A percentile compares a stretch with the other conserved stretches of the same genome.
These are phyloP conservation scores for Mortierella sp. DNA, from an alignment of 371 early-diverging fungal genomes.

Conservation along the genomic window DNA sequence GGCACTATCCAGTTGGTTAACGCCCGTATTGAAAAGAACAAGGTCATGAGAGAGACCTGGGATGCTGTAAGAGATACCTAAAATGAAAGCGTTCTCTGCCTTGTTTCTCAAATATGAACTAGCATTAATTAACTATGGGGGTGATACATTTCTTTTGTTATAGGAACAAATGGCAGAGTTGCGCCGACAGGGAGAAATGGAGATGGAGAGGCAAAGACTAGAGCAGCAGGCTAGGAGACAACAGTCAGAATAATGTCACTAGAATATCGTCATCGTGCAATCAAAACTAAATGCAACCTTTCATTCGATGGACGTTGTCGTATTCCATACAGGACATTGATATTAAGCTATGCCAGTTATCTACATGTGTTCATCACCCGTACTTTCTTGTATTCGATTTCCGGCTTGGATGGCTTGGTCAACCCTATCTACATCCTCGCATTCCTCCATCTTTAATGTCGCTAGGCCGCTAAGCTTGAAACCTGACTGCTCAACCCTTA, in stretches of 20 bases:
- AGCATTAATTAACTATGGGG: not conserved
- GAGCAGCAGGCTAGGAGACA: constrained; percentile 54
- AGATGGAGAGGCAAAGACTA: constrained; percentile 53
- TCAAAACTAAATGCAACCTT: constrained; percentile 1
- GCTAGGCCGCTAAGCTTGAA: constrained; percentile 40
- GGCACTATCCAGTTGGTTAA: constrained; percentile 56
- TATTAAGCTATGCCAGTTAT: not conserved
- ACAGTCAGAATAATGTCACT: constrained; percentile 17
- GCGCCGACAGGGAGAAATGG: constrained; percentile 40
- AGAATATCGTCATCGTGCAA: constrained; percentile 2
- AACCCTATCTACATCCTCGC: constrained; percentile 30
- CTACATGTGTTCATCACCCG: not conserved
- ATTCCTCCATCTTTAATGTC: constrained; percentile 34
- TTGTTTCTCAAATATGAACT: not conserved
- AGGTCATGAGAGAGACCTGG: constrained; percentile 47
- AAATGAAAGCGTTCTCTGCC: not conserved
- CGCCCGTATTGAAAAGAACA: constrained; percentile 56
- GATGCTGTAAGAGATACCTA: constrained; percentile 28
- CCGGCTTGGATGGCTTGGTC: constrained; percentile 37
- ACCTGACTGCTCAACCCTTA: constrained; percentile 57
- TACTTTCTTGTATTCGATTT: constrained; percentile 9
- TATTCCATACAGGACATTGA: not conserved
- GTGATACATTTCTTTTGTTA: not conserved
- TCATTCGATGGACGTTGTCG: not conserved
- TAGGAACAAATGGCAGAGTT: constrained; percentile 57